Evolutionary conservation across 2,329 filamentous ascomycete genomes (phyloP), one percentile per base, ranked within the genome.

Genomic region (Arthrobotrys musiformis): DNA sequence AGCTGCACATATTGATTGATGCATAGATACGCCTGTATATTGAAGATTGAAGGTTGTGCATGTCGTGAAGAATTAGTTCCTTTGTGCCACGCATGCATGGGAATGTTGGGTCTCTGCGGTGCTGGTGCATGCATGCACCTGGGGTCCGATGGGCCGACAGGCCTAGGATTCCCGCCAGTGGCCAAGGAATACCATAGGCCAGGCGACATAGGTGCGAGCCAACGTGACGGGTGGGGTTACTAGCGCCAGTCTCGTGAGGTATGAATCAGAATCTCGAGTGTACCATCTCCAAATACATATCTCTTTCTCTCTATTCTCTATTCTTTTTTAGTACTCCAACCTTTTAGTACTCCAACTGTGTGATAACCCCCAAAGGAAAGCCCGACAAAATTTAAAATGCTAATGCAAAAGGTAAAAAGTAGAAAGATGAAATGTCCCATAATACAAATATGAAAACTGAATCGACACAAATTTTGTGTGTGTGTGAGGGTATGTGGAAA

Each of bases 221-320:
- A 28, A 52, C 11, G 26, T 52, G 26, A 33, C 50, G 28, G 37
- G 37, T 56, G 28, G 17, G 30, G 37, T 35, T 28, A 4, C 15
- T 6, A 17, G 19, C 8, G 13, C 17, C 8, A 9, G 6, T 35
- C 50, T 56, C n/a, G 17, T 35, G 50, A 56, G 28, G n/a, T 30
- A 28, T 30, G 48, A 26, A 52, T 52, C 48, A 52, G 48, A 26
- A 52, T 52, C 48, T 7, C 11, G 7, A 30, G 26, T 2, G 8
- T 35, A 19, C 22, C 30, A 7, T 35, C 30, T 33, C 9, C 50
- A 37, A 56, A 56, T 30, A 35, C n/a, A 3, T 19, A 11, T 37
- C 54, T 58, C 54, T 58, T 24, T 19, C 19, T 37, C 54, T 58
- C 54, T 58, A 37, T 58, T 58, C 22, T 56, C 30, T 56, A 56